These are phyloP conservation scores for Candolleomyces efflorescens DNA, from an alignment of 768 basidiomycete species.

Conservation along the genomic window DNA sequence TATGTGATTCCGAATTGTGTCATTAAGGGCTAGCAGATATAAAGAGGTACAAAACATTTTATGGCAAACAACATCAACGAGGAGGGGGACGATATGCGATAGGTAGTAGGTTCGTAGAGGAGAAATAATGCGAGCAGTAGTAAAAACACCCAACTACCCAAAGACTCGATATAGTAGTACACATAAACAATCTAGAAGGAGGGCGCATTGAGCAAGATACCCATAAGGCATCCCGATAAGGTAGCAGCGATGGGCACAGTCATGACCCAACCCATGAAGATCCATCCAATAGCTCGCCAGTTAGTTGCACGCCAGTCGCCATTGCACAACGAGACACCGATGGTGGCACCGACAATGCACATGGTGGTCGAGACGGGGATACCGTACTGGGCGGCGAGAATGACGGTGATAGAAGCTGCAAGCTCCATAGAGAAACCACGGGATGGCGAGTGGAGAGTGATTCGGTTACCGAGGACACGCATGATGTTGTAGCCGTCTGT, in stretches of 20 bases:
- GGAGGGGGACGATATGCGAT: too few species aligned
- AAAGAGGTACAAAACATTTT: too few species aligned
- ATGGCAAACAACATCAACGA: too few species aligned
- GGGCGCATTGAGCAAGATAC: constrained; percentile 24
- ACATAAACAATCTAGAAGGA: constrained; percentile 12
- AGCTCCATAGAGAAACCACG: constrained; percentile 26
- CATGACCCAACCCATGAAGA: constrained; percentile 22
- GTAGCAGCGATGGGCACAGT: constrained; percentile 23
- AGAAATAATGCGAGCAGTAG: too few species aligned
- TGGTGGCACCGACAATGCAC: constrained; percentile 24
- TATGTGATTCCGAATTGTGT: too few species aligned
- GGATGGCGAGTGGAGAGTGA: constrained; percentile 25
- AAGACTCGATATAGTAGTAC: neutral
- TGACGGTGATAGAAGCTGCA: constrained; percentile 22
- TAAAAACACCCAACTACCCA: too few species aligned
- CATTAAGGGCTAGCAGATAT: too few species aligned
- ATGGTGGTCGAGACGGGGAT: constrained; percentile 25
- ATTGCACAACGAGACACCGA: constrained; percentile 25
- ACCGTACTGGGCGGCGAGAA: constrained; percentile 26
- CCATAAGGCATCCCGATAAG: constrained; percentile 16
- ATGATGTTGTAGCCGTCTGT: constrained; percentile 26
- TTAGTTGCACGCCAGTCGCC: constrained; percentile 21
- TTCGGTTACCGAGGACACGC: constrained; percentile 25
- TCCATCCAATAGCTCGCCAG: constrained; percentile 25
- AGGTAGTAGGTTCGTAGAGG: too few species aligned